These are phyloP conservation scores for Knoxdaviesia capensis DNA, from an alignment of 2,329 filamentous ascomycete species.

Conservation along the genomic window DNA sequence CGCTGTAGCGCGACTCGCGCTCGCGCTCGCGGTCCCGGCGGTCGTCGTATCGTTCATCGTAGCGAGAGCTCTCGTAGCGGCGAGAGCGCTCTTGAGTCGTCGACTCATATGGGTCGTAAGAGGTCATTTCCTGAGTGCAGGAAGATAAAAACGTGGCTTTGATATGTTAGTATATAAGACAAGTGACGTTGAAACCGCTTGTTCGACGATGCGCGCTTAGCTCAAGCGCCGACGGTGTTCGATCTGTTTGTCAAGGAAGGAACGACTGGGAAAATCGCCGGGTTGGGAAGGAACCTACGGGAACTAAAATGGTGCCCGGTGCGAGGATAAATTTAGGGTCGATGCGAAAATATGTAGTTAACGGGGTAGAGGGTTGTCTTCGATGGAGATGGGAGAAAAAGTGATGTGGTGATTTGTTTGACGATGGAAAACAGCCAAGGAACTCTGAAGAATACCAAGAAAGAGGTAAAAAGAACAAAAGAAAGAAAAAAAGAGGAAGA, in stretches of 20 bases:
- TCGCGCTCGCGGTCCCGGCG: constrained; percentile 31
- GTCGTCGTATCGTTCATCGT: constrained; percentile 27
- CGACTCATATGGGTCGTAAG: constrained; percentile 33
- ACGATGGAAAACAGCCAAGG: background rate
- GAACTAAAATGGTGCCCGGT: background rate
- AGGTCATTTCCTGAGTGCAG: constrained; percentile 14
- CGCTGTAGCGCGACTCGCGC: constrained; percentile 22
- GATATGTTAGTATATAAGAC: too few relatives aligned
- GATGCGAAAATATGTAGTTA: background rate
- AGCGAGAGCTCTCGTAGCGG: constrained; percentile 14
- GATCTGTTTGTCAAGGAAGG: too few relatives aligned
- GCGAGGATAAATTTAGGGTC: background rate
- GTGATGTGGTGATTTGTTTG: too few relatives aligned
- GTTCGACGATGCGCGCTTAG: too few relatives aligned
- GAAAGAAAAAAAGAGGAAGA: background rate
- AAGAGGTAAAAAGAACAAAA: background rate
- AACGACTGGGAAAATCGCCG: too few relatives aligned
- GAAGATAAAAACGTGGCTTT: background rate
- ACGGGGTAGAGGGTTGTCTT: background rate
- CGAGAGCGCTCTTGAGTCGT: constrained; percentile 18
- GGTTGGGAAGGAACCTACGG: too few relatives aligned
- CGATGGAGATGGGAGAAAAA: background rate
- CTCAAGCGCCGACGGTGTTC: too few relatives aligned
- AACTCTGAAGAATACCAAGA: background rate
- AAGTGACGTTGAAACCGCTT: too few relatives aligned